Conservation (phyloP, 495 filamentous ascomycete genomes). For the Penicillium steckii region DNA sequence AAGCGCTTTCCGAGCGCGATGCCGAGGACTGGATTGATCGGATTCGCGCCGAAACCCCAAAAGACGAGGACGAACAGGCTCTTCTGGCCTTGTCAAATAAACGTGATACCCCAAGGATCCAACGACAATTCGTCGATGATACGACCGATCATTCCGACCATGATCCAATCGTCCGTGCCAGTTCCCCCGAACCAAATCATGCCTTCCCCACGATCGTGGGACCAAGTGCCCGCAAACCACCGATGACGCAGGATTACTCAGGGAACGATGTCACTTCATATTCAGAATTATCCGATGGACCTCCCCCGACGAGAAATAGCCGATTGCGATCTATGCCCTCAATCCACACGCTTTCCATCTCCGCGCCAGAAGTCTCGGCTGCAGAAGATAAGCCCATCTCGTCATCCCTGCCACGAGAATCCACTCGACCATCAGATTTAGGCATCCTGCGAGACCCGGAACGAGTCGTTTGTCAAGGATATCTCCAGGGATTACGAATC, state of each 20-base stretch:
- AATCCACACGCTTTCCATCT: constrained; percentile 30
- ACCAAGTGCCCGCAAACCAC: constrained; percentile 35
- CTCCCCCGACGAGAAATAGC: constrained; percentile 24
- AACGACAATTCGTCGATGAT: constrained; percentile 42
- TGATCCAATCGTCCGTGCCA: constrained; percentile 34
- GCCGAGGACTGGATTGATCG: constrained; percentile 84
- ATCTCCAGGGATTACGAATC: constrained; percentile 79
- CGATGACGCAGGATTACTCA: constrained; percentile 72
- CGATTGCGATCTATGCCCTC: constrained; percentile 36
- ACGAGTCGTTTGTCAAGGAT: constrained; percentile 87
- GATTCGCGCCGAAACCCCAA: constrained; percentile 74
- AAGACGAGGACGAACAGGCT: constrained; percentile 84
- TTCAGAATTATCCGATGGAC: constrained; percentile 84
- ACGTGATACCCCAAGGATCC: constrained; percentile 30
- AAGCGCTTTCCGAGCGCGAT: constrained; percentile 68
- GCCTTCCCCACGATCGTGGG: constrained; percentile 26
- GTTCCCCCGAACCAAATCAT: constrained; percentile 45
- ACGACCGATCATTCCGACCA: constrained; percentile 46
- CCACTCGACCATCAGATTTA: constrained; percentile 54
- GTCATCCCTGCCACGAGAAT: constrained; percentile 43
- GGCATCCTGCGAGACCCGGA: constrained; percentile 61
- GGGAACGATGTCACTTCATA: constrained; percentile 84
- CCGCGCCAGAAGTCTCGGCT: constrained; percentile 28
- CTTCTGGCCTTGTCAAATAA: constrained; percentile 57
- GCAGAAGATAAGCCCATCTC: constrained; percentile 26